Evolutionary conservation across 257 asterid species (phyloP), one percentile per base, ranked within the genome.

Genomic region (Phtheirospermum japonicum): DNA sequence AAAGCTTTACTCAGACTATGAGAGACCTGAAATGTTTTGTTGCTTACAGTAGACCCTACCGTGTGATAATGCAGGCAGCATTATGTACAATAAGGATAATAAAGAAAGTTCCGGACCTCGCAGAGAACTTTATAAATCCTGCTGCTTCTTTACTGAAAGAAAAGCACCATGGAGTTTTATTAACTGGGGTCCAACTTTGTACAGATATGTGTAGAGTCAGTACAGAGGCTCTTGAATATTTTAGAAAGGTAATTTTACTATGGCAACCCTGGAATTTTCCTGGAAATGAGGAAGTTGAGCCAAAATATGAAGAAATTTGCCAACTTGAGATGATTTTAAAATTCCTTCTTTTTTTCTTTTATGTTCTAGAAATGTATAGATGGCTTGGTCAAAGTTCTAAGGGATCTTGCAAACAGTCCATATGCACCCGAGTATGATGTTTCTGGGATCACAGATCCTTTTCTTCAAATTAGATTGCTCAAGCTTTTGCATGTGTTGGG

Each of bases 71-170:
- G 56, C 76, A 93, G 99, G 99, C 99, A 68, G 96, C 99, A 9
- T 78, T 93, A 72, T 93, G 99, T 82, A 75, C 96, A 50, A 85
- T 87, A 72, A 88, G 99, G 84, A 90, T 93, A 74, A 80, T 93
- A 77, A 87, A 73, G 85, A 93, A 93, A 88, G 99, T 90, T 55
- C 99, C 99, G 0, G 99, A 93, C 79, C 83, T 90, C 68, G 97
- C 89, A 59, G 99, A 93, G 73, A 90, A 82, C 79, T 93, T 93
- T 67, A 81, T 87, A 67, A 84, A 82, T 64, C 66, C 96, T 45
- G 86, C 97, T 30, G 95, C 93, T 66, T 71, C 90, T 49, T 80
- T 93, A 71, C 76, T 93, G 72, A 93, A 86, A 78, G 99, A 93
- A 74, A 93, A 93, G 77, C 99, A 93, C 75, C 99, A 93, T 69